Base-by-base conservation (phyloP, 2,329 filamentous ascomycete species). In the Neofusicoccum sp. region DNA sequence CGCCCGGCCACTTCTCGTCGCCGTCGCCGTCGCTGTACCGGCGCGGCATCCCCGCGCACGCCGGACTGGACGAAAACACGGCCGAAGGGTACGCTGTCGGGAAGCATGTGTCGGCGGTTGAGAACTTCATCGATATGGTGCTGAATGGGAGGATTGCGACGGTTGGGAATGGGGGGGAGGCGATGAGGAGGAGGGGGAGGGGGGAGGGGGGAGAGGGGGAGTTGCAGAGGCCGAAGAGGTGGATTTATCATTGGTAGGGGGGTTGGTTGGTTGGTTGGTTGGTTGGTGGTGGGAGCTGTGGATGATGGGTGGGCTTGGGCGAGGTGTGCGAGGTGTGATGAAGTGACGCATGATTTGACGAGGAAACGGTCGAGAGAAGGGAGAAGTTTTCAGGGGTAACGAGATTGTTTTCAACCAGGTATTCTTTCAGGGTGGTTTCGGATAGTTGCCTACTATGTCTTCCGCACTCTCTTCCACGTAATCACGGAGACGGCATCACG, bases 121-220 rank as follows among this genome's bases (percentile, higher is more conserved):
- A 69, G 44, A 64, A 67, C 6, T 69, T 66, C 34, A 60, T 77
- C 6, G 67, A 69, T 48, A 68, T 66, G 1, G 56, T 73, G 6
- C 66, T 76, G 45, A 64, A 66, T 56, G 65, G 70, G 50, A 62
- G 9, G 65, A 69, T 39, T 45, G 64, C 1, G 67, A 70, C 43
- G 64, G 64, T 6, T 66, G 68, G 50, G 66, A 68, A 29, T 72
- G 72, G 54, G 73, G 70, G 2, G 75, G 31, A 8, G 39, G 39
- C 54, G n/a, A 58, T 58, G 54, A 74, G 45, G 74, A 74, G 54
- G 74, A 74, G 5, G 75, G 74, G 36, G 74, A 76, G 64, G 50
- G 67, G 43, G 70, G 52, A n/a, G 28, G 37, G 5, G 37, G 28
- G 29, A n/a, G 37, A 34, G 39, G 52, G 39, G 14, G 37, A 74